Base-by-base conservation (phyloP, 2,329 filamentous ascomycete genomes). In the Aureobasidium pullulans region DNA sequence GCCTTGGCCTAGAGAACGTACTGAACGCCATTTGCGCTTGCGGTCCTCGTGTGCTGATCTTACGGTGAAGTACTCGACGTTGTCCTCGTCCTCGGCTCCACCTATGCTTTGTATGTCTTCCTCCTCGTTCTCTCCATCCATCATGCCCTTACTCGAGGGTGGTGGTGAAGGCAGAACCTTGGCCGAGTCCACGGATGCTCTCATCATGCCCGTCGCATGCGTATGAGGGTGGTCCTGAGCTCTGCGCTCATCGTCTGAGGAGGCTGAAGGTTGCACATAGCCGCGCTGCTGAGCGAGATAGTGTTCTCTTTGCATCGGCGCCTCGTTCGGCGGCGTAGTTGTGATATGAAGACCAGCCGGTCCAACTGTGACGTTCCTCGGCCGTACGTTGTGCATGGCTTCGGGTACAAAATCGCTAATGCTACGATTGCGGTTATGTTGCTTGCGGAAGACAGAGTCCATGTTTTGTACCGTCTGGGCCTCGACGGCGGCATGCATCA, bases 381-480 rank as follows among this genome's bases (percentile, higher is more conserved):
- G 75, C 68, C 84, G 88, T 0, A 86, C 80, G 52, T 88, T 81
- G 44, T 84, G 79, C 64, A 87, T 77, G 5, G 83, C 76, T 57
- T 94, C 88, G 2, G 91, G 90, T 0, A 85, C 81, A 72, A 96
- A 96, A 64, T 96, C 92, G 75, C 91, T 96, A 29, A 94, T 77
- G 72, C 92, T 96, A 66, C 92, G 82, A 71, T 94, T 91, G 61
- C 89, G 83, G 11, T 78, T 77, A 71, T 90, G 88, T 28, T 44
- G 39, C n/a, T 39, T 57, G 32, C 54, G 32, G 15, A 48, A 16
- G 23, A 47, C 34, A 34, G 28, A 16, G n/a, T 57, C 54, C 9
- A 57, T 37, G 42, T 37, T 39, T 8, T 47, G 54, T 1, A 15
- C 43, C 10, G 40, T 37, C 31, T 46, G 40, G 13, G 43, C 67